These are phyloP conservation scores for Talaromyces albobiverticillius DNA, from an alignment of 2,329 filamentous ascomycete species.

Conservation along the genomic window DNA sequence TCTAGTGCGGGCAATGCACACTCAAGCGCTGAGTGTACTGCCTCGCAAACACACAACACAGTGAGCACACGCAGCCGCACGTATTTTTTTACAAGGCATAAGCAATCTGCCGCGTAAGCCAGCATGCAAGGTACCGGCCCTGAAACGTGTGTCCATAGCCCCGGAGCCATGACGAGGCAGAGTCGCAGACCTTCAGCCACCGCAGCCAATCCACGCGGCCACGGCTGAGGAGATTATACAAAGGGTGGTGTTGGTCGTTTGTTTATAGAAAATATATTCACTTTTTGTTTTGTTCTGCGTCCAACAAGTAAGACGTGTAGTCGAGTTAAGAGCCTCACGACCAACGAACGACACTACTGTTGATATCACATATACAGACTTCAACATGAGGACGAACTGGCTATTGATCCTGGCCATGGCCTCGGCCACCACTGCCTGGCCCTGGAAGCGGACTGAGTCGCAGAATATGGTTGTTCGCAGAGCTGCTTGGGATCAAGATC, in stretches of 20 bases:
- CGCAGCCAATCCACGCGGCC: slow-evolving; percentile 1
- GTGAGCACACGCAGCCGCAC: too few relatives aligned
- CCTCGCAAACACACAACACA: too few relatives aligned
- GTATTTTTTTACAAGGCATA: background rate
- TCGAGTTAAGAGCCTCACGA: background rate
- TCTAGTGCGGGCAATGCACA: too few relatives aligned
- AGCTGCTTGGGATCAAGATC: background rate
- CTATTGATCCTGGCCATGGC: background rate
- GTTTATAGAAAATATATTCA: background rate
- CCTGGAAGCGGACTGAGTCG: background rate
- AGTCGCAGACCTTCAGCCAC: slow-evolving; percentile 4
- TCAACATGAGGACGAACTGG: background rate
- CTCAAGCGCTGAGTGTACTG: too few relatives aligned
- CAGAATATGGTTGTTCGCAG: background rate
- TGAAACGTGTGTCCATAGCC: too few relatives aligned
- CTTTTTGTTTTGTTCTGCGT: too few relatives aligned
- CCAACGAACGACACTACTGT: background rate
- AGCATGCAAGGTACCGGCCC: too few relatives aligned
- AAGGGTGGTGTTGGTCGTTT: background rate
- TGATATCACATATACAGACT: background rate
- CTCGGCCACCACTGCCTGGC: background rate
- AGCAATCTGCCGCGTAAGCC: background rate
- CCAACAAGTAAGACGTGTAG: background rate
- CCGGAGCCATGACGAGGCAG: background rate
- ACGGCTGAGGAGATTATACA: background rate